A percentile compares a stretch with the other conserved stretches of the same genome.
phyloP scores from a whole-genome alignment of 768 basidiomycete genomes.

The Chalciporus piperatus region DNA sequence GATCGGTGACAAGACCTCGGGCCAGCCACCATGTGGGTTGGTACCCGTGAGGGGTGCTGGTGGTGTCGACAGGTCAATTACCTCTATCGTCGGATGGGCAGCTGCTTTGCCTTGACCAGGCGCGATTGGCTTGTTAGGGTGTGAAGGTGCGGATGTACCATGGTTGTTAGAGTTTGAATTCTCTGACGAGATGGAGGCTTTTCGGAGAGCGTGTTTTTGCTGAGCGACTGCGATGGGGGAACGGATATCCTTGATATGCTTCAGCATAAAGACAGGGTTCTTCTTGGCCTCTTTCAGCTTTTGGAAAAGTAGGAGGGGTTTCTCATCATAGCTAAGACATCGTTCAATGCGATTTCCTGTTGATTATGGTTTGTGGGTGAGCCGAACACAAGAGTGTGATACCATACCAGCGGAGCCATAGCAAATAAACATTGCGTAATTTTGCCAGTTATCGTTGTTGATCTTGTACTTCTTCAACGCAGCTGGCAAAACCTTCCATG shows the following conservation, averaged over 20 bases:
- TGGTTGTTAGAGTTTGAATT: conserved; percentile 11
- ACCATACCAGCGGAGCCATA: conserved; percentile 84
- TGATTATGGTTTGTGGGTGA: background rate
- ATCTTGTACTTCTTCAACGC: conserved; percentile 99
- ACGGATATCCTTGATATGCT: conserved; percentile 90
- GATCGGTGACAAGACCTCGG: conserved; percentile 65
- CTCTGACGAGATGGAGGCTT: conserved; percentile 51
- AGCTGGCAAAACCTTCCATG: conserved; percentile 97
- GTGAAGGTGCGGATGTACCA: conserved; percentile 19
- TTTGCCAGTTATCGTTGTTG: conserved; percentile 97
- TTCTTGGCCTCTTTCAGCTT: conserved; percentile 96
- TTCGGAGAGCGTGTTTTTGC: conserved; percentile 90
- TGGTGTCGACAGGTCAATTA: conserved; percentile 55
- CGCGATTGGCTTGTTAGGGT: conserved; percentile 23
- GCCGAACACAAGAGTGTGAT: background rate
- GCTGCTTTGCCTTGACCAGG: conserved; percentile 31
- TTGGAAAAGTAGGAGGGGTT: conserved; percentile 94
- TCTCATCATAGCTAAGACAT: conserved; percentile 96
- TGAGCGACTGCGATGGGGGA: conserved; percentile 97
- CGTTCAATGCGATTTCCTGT: conserved; percentile 80
- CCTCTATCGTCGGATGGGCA: conserved; percentile 67
- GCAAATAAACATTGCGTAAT: conserved; percentile 99
- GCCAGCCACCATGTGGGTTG: conserved; percentile 75
- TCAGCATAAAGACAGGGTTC: conserved; percentile 98
- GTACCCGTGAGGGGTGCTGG: conserved; percentile 54